phyloP scores from a whole-genome alignment of 805 yeast genomes.

The Ogataea paradorogensis region DNA sequence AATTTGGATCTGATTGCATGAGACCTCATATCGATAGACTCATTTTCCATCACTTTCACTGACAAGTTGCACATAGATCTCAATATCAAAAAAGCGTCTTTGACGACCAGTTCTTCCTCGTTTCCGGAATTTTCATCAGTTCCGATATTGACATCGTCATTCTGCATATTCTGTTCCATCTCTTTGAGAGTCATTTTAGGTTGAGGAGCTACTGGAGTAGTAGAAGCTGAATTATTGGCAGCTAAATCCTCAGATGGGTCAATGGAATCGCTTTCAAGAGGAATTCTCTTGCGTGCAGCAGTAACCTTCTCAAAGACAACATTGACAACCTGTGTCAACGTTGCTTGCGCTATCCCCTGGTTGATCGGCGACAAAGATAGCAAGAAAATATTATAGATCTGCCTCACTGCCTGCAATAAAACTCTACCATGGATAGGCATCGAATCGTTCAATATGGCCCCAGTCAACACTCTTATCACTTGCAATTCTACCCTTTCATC shows the following conservation, averaged over 20 bases:
- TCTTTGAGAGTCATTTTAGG: conserved; percentile 51
- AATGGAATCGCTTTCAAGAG: not conserved
- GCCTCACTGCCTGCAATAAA: conserved; percentile 84
- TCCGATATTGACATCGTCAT: conserved; percentile 52
- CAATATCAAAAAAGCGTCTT: conserved; percentile 89
- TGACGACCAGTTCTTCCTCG: conserved; percentile 68
- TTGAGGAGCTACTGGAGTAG: conserved; percentile 3
- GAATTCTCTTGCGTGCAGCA: conserved; percentile 7
- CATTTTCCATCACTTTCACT: conserved; percentile 76
- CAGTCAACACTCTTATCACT: conserved; percentile 86
- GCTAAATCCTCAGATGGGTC: conserved; percentile 5
- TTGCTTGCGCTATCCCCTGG: conserved; percentile 94
- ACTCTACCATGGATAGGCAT: conserved; percentile 89
- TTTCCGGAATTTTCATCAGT: conserved; percentile 43
- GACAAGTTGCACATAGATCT: conserved; percentile 94
- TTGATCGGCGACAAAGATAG: conserved; percentile 76
- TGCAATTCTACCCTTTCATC: conserved; percentile 88
- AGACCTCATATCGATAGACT: conserved; percentile 78
- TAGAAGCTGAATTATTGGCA: not conserved
- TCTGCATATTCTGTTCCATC: conserved; percentile 49
- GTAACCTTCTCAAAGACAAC: conserved; percentile 74
- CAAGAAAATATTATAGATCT: conserved; percentile 88
- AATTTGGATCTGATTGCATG: conserved; percentile 91
- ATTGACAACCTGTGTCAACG: conserved; percentile 84
- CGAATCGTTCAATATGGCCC: conserved; percentile 77